phyloP scores from a whole-genome alignment of 495 filamentous ascomycete genomes.

The Talaromyces proteolyticus region DNA sequence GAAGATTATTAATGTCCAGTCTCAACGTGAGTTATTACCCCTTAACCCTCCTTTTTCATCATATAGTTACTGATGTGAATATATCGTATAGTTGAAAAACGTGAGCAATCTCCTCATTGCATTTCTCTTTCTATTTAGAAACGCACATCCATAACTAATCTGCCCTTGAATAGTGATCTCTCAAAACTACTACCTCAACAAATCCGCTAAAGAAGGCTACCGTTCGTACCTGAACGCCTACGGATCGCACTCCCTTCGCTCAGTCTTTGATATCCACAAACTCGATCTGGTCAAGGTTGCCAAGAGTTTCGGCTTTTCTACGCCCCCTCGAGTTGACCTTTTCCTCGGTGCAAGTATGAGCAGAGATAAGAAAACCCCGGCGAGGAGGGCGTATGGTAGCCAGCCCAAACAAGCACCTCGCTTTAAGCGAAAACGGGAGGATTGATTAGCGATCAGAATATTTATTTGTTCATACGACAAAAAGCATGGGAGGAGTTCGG shows the following conservation, averaged over 20 bases:
- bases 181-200: constrained; percentile 2
- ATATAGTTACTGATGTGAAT: no score
- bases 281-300: constrained; percentile 90
- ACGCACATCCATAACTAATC: background rate
- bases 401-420: constrained; percentile 47
- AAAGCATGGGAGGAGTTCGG: background rate
- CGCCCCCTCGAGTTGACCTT: constrained; percentile 89
- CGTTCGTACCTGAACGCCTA: constrained; percentile 91
- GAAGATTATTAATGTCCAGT: constrained; percentile 92
- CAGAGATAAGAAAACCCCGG: constrained; percentile 74
- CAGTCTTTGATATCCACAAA: constrained; percentile 90
- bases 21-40: constrained; percentile 68
- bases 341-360: constrained; percentile 80
- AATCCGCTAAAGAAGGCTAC: constrained; percentile 66
- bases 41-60: no score
- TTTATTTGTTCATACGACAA: background rate
- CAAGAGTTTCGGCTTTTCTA: constrained; percentile 85
- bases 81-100: constrained; percentile 4
- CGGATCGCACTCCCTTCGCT: constrained; percentile 80
- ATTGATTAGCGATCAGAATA: constrained; percentile 1
- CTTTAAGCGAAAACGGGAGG: constrained; percentile 40
- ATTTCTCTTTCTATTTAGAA: background rate
- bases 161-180: constrained; percentile 11
- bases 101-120: background rate
- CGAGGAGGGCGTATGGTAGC: constrained; percentile 75